A percentile compares a stretch with the other conserved stretches of the same genome.
Evolutionary conservation across 495 filamentous ascomycete species (phyloP).

Genomic region (Penicillium atrosanguineum): DNA sequence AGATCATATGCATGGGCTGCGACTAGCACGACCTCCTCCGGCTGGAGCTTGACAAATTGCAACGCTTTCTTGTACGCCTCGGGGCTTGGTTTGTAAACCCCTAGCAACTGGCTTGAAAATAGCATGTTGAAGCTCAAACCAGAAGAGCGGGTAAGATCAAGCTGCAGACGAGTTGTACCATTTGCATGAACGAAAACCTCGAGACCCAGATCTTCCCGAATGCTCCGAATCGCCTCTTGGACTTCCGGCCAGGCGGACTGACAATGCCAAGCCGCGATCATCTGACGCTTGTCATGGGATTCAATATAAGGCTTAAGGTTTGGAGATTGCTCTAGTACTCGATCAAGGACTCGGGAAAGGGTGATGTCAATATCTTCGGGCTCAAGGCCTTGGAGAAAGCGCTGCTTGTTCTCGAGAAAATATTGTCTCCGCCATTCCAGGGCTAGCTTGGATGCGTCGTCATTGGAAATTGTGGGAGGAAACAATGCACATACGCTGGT

Average conservation of each 20-base stretch:
- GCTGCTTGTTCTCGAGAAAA: conserved; percentile 45
- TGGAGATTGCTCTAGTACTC: conserved; percentile 26
- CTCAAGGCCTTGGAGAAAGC: conserved; percentile 28
- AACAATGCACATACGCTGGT: conserved; percentile 21
- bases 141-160: conserved; percentile 49
- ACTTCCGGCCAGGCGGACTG: conserved; percentile 50
- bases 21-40: conserved; percentile 43
- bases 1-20: conserved; percentile 56
- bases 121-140: conserved; percentile 49
- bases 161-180: conserved; percentile 52
- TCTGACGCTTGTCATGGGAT: conserved; percentile 8
- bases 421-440: conserved; percentile 49
- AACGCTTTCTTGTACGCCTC: conserved; percentile 26
- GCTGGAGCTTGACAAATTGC: conserved; percentile 4
- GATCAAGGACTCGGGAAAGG: conserved; percentile 34
- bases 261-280: conserved; percentile 42
- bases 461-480: background rate
- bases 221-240: conserved; percentile 4
- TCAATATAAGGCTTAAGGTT: conserved; percentile 25
- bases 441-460: conserved; percentile 35
- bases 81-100: conserved; percentile 9
- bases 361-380: conserved; percentile 52
- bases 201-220: conserved; percentile 22
- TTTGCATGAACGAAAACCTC: conserved; percentile 51
- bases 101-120: conserved; percentile 46